Evolutionary conservation across 192 early-diverging fungal genomes (phyloP), one percentile per base, ranked within the genome.

Genomic region (Coemansia sp.): DNA sequence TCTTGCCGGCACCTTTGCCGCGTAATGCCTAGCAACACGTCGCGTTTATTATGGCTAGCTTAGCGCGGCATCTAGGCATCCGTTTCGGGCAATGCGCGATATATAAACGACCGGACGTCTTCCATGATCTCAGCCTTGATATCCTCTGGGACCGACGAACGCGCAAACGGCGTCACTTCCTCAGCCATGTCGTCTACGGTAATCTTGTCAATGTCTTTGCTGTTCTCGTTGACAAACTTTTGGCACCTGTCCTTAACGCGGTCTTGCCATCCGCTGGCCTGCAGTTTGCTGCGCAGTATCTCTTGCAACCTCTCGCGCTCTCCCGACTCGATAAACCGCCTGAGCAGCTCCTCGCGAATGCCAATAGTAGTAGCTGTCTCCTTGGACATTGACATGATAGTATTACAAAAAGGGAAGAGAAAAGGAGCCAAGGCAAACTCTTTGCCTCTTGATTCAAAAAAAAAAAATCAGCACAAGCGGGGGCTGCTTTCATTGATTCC

Each of bases 221-320:
- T 50, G 39, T 43, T 73, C 42, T 82, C 74, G 53, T 69, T 62
- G n/a, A 82, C 61, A 24, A 74, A 51, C 46, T 65, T 62, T 56
- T 82, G 74, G 60, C 80, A 82, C 74, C 48, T 73, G 67, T 82
- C 68, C 58, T 77, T 76, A n/a, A 82, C 75, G 23, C 66, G 60
- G 40, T 82, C 80, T 40, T 82, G 80, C 80, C 80, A 82, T 23
- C 80, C 80, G 56, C 75, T 77, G 39, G 71, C 61, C 31, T 77
- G 60, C 20, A 82, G 67, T 59, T 77, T 77, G 68, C 62, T 74
- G 58, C 75, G 74, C 59, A 82, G 55, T 20, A 82, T 73, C 60
- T 82, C 80, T 48, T 82, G 80, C 59, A 82, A 59, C 56, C 80
- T 64, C 67, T 82, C 80, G 34, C 80, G 70, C 45, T 82, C 80